Evolutionary conservation across 1,284 basidiomycete species (phyloP), one percentile per base, ranked within the genome.

Genomic region (Inonotus obliquus): DNA sequence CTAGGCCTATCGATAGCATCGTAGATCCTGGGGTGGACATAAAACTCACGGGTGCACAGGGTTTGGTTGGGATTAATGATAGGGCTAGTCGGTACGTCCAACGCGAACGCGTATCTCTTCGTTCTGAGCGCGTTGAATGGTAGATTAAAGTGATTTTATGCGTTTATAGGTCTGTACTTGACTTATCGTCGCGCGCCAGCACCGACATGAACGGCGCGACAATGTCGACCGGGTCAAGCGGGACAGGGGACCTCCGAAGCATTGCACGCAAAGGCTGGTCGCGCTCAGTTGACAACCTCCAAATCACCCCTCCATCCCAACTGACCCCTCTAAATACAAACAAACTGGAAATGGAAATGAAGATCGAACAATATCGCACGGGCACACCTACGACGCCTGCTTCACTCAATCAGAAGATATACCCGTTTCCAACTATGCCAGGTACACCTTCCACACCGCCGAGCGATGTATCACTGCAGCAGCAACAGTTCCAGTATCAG

Each of bases 181-280:
- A 91, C 68, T 75, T 89, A 10, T 80, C 86, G 55, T 76, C 79
- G 41, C 77, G 72, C 32, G 67, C 77, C 17, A 79, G 77, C 52
- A 79, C 78, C 25, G 81, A 81, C 1, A 68, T 80, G 4, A 81
- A 85, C 77, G 32, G 71, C 73, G 23, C 73, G 57, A 69, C 71
- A 63, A 44, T 44, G 41, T 66, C 67, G 67, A 71, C 62, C 29
- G 66, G 72, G 53, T 49, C 57, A 48, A 72, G 73, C 5, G 77
- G 77, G 39, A 75, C 82, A 1, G 88, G 87, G 1, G 88, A 91
- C 73, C 77, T 92, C 59, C 84, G 87, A 53, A 76, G 73, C 54
- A 81, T 89, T 17, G 86, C 87, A 1, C 79, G 82, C 63, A 86
- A 83, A 71, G 81, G 79, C 11, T 92, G 89, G 89, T 91, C 89